phyloP scores from a whole-genome alignment of 1,284 basidiomycete species.

The Microstroma glucosiphilum region DNA sequence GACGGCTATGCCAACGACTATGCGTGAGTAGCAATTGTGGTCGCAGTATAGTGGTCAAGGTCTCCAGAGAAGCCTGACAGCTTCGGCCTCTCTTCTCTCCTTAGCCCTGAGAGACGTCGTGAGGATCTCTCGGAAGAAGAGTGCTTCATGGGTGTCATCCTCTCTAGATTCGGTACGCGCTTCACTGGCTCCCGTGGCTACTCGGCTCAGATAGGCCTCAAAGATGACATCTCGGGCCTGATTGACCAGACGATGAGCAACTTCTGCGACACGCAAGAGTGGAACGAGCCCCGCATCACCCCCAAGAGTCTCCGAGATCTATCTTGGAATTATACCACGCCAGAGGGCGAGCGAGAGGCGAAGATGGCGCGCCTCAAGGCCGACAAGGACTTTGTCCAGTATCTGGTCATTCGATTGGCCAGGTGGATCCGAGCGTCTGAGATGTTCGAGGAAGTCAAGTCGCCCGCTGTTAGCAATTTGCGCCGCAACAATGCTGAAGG shows the following conservation, averaged over 20 bases:
- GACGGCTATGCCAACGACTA: background rate
- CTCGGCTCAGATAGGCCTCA: background rate
- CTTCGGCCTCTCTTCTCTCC: no score
- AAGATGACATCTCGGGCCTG: background rate
- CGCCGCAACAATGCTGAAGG: no score
- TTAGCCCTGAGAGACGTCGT: background rate
- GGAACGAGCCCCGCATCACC: background rate
- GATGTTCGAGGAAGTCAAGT: background rate
- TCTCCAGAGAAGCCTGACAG: no score
- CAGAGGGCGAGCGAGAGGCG: background rate
- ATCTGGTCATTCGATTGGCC: background rate
- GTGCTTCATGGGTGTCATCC: constrained; percentile 4
- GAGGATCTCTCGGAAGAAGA: background rate
- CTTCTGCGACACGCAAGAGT: background rate
- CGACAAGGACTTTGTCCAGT: background rate
- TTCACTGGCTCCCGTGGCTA: background rate
- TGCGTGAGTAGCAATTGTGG: no score
- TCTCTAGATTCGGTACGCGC: background rate
- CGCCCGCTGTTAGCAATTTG: no score
- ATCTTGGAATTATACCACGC: background rate
- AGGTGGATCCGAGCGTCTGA: constrained; percentile 2
- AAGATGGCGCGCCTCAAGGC: background rate
- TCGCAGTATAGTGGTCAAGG: no score
- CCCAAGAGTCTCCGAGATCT: background rate
- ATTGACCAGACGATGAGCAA: background rate